These are phyloP conservation scores for Suillus lakei DNA, from an alignment of 768 basidiomycete species.

Conservation along the genomic window DNA sequence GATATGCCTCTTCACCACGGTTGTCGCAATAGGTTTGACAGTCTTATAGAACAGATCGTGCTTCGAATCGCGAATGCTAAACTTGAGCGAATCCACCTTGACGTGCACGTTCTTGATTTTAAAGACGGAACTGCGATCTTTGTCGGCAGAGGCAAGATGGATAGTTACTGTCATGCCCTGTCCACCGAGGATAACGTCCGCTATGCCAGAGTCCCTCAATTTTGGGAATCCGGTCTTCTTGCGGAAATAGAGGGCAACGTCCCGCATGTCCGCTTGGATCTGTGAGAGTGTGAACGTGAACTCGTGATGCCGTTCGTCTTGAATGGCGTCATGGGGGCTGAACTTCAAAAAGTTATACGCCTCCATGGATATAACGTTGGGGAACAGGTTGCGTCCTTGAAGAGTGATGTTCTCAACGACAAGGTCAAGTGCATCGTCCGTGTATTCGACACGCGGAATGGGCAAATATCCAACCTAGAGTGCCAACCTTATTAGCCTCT, in stretches of 20 bases:
- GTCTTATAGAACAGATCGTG: slow-evolving; percentile 91
- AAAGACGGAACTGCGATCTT: slow-evolving; percentile 73
- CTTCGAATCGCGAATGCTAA: slow-evolving; percentile 89
- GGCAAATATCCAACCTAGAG: slow-evolving; percentile 76
- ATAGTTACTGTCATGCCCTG: slow-evolving; percentile 75
- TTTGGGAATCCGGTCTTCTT: slow-evolving; percentile 86
- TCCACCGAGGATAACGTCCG: slow-evolving; percentile 86
- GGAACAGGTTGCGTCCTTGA: slow-evolving; percentile 88
- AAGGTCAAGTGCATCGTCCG: slow-evolving; percentile 83
- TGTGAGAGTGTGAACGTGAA: slow-evolving; percentile 80
- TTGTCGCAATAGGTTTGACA: slow-evolving; percentile 76
- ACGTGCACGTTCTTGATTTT: slow-evolving; percentile 72
- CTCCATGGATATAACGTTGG: slow-evolving; percentile 74
- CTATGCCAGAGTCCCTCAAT: slow-evolving; percentile 80
- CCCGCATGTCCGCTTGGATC: slow-evolving; percentile 93
- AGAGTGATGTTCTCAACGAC: slow-evolving; percentile 94
- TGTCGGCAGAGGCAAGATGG: slow-evolving; percentile 61
- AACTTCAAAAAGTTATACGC: slow-evolving; percentile 86
- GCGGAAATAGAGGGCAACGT: slow-evolving; percentile 89
- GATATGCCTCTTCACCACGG: slow-evolving; percentile 78
- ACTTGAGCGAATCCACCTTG: slow-evolving; percentile 87
- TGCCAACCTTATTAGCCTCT: not conserved
- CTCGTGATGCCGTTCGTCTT: slow-evolving; percentile 69
- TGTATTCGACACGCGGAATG: slow-evolving; percentile 94
- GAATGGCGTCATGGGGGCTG: slow-evolving; percentile 65